phyloP scores from a whole-genome alignment of 2,329 filamentous ascomycete species.

The Pseudopyricularia cyperi region DNA sequence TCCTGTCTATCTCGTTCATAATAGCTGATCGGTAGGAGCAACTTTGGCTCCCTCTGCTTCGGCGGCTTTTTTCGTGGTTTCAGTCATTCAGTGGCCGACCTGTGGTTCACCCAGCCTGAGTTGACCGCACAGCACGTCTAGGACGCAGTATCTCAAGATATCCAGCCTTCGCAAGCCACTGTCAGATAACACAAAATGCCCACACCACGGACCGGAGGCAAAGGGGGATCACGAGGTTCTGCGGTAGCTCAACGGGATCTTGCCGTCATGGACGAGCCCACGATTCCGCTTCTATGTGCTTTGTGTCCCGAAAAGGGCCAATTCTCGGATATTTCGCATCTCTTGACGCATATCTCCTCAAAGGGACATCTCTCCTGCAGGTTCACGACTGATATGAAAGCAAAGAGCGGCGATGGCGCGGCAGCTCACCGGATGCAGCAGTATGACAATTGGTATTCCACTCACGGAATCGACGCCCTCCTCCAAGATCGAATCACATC shows the following conservation, averaged over 20 bases:
- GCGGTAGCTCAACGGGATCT: not conserved
- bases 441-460: slow-evolving; percentile 69
- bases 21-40: no score
- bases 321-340: slow-evolving; percentile 84
- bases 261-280: slow-evolving; percentile 2
- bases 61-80: no score
- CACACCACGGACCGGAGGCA: not conserved
- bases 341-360: slow-evolving; percentile 83
- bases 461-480: slow-evolving; percentile 56
- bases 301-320: slow-evolving; percentile 68
- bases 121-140: no score
- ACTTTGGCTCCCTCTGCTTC: no score
- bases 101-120: no score
- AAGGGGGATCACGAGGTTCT: not conserved
- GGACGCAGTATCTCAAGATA: no score
- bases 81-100: no score
- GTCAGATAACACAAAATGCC: not conserved
- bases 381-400: slow-evolving; percentile 67
- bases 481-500: slow-evolving; percentile 66
- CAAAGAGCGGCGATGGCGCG: slow-evolving; percentile 48
- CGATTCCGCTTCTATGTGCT: slow-evolving; percentile 63
- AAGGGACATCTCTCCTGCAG: slow-evolving; percentile 82
- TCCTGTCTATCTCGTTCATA: no score
- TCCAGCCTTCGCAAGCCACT: no score
- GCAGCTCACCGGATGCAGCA: slow-evolving; percentile 48